Base-by-base conservation (phyloP, 2,329 filamentous ascomycete genomes). In the Cladosporium sp. region DNA sequence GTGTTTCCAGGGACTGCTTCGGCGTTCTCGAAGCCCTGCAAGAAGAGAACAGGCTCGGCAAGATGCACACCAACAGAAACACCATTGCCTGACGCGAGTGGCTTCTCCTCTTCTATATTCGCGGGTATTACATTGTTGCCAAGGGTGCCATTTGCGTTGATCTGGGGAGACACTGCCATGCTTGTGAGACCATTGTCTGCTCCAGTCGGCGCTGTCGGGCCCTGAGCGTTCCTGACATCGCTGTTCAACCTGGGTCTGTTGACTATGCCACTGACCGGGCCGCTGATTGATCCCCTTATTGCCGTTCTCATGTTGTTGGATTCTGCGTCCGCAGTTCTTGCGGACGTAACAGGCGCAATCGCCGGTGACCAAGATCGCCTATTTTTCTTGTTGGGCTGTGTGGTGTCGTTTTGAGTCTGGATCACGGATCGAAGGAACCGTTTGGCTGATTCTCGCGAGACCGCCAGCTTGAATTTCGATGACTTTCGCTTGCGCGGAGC, bases 11-110 rank as follows among this genome's bases (percentile, higher is more conserved):
- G 77, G 9, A 82, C 79, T 59, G 60, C 72, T 42, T 85, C 81
- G 51, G 84, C 79, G 58, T 88, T 85, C 52, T 90, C 86, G 61
- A 92, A 90, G 0, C 88, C 88, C 22, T 85, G 83, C 29, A 93
- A 73, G 62, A 89, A 93, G 19, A 93, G 73, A 52, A 86, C 85
- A n/a, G 87, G 87, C 66, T 93, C 89, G 22, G 86, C 86, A 36
- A 93, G 73, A 22, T 85, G 72, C 40, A 93, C 87, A 24, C 83
- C 85, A 61, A 88, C 86, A 19, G 78, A 79, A 18, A 93, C 78
- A 39, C 88, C 88, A 66, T 86, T 89, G 42, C 85, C 88, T 13
- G 84, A 83, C 11, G 86, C 87, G n/a, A 92, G 75, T 1, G 89
- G 88, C 69, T 90, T 89, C 56, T 80, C 76, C 41, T 74, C 70